A percentile compares a stretch with the other conserved stretches of the same genome.
phyloP scores from a whole-genome alignment of 176 grass and related monocot species.

The Saccharum officinarum region DNA sequence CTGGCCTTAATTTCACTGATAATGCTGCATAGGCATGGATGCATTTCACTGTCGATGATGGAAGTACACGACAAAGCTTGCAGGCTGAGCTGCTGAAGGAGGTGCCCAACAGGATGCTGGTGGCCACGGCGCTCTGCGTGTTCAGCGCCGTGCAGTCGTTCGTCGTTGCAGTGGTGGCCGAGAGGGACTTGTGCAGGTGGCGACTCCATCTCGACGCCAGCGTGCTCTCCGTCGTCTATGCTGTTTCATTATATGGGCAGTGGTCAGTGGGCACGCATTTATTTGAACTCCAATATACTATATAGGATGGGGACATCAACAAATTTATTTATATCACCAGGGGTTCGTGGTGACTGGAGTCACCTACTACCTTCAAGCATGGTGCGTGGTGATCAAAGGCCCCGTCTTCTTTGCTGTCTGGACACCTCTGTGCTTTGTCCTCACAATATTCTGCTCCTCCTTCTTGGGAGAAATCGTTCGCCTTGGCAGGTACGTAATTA shows the following conservation, averaged over 20 bases:
- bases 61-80: not conserved
- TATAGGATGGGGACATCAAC: too few relatives aligned
- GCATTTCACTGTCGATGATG: not conserved
- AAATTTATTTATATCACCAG: constrained; percentile 1
- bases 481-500: not conserved
- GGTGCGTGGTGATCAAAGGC: constrained; percentile 8
- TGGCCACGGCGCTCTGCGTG: constrained; percentile 45
- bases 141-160: constrained; percentile 55
- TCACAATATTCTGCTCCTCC: constrained; percentile 27
- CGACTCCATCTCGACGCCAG: constrained; percentile 42
- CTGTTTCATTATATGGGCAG: not conserved
- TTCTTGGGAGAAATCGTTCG: not conserved
- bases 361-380: constrained; percentile 56
- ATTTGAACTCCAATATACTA: too few relatives aligned
- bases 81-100: constrained; percentile 64
- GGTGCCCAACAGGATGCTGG: constrained; percentile 56
- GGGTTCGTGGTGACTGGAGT: constrained; percentile 44
- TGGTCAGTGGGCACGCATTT: too few relatives aligned
- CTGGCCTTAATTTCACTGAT: not conserved
- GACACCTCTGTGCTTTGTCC: not conserved
- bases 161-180: constrained; percentile 28
- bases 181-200: constrained; percentile 63
- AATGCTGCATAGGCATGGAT: too few relatives aligned
- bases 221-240: constrained; percentile 51
- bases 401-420: not conserved